phyloP scores from a whole-genome alignment of 2,329 filamentous ascomycete species.

The Colletotrichum sp. region DNA sequence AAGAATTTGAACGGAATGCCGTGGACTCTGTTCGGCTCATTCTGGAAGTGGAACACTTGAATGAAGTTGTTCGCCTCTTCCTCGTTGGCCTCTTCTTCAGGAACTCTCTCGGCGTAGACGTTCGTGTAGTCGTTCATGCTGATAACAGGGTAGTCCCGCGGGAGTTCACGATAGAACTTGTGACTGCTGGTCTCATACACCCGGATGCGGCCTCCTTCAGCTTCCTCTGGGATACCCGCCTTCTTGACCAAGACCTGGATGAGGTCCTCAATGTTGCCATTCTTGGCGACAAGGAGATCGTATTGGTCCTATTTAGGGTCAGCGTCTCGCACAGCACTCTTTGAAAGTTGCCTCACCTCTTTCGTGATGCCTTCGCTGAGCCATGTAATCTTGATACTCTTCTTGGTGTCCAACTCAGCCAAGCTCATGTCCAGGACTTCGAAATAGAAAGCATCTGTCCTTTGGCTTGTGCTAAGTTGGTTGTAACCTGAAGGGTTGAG shows the following conservation, averaged over 20 bases:
- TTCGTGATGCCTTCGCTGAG: constrained; percentile 90
- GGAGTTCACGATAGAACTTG: constrained; percentile 83
- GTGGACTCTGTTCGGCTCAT: constrained; percentile 82
- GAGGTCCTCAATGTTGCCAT: constrained; percentile 79
- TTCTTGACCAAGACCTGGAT: constrained; percentile 80
- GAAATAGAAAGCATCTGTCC: constrained; percentile 83
- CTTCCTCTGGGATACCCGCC: constrained; percentile 77
- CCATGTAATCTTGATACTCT: constrained; percentile 81
- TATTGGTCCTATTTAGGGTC: constrained; percentile 64
- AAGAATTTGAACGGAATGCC: constrained; percentile 92
- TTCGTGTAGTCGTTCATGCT: constrained; percentile 86
- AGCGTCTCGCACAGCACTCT: neutral
- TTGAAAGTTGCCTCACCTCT: constrained; percentile 63
- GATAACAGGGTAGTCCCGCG: constrained; percentile 73
- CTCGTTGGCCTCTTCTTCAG: constrained; percentile 71
- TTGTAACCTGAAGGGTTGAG: constrained; percentile 76
- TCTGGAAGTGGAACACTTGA: constrained; percentile 90
- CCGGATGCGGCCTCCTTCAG: constrained; percentile 70
- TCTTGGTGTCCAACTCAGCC: constrained; percentile 92
- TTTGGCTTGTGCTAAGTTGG: constrained; percentile 73
- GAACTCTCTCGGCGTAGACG: constrained; percentile 81
- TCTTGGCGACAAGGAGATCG: constrained; percentile 88
- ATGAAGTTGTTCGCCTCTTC: constrained; percentile 64
- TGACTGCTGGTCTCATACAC: constrained; percentile 83
- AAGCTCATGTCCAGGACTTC: constrained; percentile 95